Evolutionary conservation across 225 moss, liverwort and hornwort genomes (phyloP), one percentile per base, ranked within the genome.

Genomic region (Marchantia paleacea): DNA sequence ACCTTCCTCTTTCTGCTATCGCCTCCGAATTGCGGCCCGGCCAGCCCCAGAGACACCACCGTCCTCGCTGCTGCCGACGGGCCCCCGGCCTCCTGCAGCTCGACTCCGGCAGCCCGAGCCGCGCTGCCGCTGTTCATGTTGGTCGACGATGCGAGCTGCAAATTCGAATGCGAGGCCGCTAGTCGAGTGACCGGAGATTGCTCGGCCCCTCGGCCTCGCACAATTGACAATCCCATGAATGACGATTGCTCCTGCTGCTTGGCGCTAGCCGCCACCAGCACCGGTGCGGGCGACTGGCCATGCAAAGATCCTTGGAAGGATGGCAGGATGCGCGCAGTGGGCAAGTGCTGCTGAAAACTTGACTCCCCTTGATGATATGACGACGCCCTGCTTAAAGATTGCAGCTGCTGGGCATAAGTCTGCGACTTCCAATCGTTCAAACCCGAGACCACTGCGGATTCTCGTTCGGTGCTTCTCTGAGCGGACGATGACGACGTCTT

Each of bases 1-100:
- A 79, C 84, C 81, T 96, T 90, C 31, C 96, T 90, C 68, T 94
- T 97, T 60, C 94, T 86, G 83, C 91, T 93, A n/a, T 94, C 93
- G 79, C 86, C 60, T 25, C 86, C 75, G 76, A 83, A 82, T 54
- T 91, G 89, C 39, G 39, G 39, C 50, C 89, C 90, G 13, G 89
- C 86, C 28, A 85, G 85, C 80, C 85, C 85, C 13, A 78, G 86
- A 26, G 89, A 88, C 61, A 83, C 88, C 55, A 87, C 89, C 52
- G 87, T 89, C 80, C 88, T 89, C 10, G 88, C 86, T 72, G 86
- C 54, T 81, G 86, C 81, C 80, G 83, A 30, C 81, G 84, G 84
- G 80, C 90, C 72, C 60, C 70, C 55, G 26, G 78, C 69, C 22
- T 67, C 49, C 67, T 66, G 83, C 28, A 55, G 66, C 12, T 73